Percentiles rank a stretch among this genome's conserved stretches.
Conservation (phyloP, 192 early-diverging fungal genomes). For the Linnemannia exigua region DNA sequence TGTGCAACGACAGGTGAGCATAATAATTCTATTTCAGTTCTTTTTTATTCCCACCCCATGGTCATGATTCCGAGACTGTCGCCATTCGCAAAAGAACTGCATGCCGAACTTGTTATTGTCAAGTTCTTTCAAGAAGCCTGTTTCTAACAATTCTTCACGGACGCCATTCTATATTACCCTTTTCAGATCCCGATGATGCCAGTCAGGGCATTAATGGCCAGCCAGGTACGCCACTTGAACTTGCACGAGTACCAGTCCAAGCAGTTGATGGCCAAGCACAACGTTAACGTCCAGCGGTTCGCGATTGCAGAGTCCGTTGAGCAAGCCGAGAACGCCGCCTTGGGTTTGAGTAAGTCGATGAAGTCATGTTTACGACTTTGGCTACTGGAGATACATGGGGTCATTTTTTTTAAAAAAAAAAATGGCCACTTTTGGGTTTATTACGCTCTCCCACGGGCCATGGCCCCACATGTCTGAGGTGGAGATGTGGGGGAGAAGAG, state of each 20-base stretch:
- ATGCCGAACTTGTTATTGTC: not conserved
- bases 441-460: slow-evolving; percentile 13
- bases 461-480: not conserved
- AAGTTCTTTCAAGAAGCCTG: not conserved
- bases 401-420: too few relatives aligned
- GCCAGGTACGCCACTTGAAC: slow-evolving; percentile 48
- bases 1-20: slow-evolving; percentile 22
- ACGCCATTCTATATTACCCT: not conserved
- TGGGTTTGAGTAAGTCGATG: slow-evolving; percentile 36
- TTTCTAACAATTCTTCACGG: not conserved
- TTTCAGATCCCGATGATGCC: slow-evolving; percentile 17
- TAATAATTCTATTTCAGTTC: not conserved
- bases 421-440: not conserved
- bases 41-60: not conserved
- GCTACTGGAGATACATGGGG: too few relatives aligned
- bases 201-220: slow-evolving; percentile 23
- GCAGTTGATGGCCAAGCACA: slow-evolving; percentile 50
- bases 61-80: not conserved
- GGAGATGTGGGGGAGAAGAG: not conserved
- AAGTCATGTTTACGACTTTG: too few relatives aligned
- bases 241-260: slow-evolving; percentile 56
- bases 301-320: slow-evolving; percentile 41
- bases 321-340: slow-evolving; percentile 41
- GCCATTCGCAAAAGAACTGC: not conserved
- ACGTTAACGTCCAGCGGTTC: slow-evolving; percentile 51